A percentile compares a stretch with the other conserved stretches of the same genome.
These are phyloP conservation scores for Plasmodium malariae DNA, from an alignment of 169 alveolate genomes.

Conservation along the genomic window DNA sequence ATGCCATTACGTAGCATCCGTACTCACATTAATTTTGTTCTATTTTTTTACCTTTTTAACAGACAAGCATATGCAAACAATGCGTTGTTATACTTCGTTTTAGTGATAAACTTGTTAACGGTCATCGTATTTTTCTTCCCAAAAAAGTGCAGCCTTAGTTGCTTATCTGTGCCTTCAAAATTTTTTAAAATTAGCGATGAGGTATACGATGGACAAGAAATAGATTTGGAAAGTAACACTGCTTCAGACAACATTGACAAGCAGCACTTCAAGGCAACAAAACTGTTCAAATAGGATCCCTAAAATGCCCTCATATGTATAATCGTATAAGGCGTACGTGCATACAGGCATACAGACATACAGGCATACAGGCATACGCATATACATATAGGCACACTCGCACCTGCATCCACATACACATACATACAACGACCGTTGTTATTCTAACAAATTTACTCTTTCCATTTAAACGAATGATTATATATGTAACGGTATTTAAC, in stretches of 20 bases:
- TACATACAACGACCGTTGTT: too few relatives aligned
- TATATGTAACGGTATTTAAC: too few relatives aligned
- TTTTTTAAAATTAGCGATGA: not conserved
- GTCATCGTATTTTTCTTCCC: constrained; percentile 13
- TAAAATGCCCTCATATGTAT: not conserved
- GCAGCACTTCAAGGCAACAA: not conserved
- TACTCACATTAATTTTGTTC: too few relatives aligned
- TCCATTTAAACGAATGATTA: too few relatives aligned
- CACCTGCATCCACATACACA: too few relatives aligned
- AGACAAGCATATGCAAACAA: constrained; percentile 11
- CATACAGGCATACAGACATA: too few relatives aligned
- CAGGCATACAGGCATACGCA: too few relatives aligned
- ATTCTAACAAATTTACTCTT: too few relatives aligned
- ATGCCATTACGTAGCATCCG: too few relatives aligned
- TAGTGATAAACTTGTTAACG: constrained; percentile 16
- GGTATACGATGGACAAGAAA: not conserved
- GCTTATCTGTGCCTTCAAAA: constrained; percentile 3
- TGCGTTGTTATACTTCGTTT: not conserved
- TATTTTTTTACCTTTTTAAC: too few relatives aligned
- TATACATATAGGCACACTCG: too few relatives aligned
- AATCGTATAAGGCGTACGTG: not conserved
- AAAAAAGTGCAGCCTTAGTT: not conserved
- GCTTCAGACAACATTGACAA: not conserved
- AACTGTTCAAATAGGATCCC: not conserved
- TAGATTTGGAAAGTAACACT: not conserved